Evolutionary conservation across 768 basidiomycete genomes (phyloP), one percentile per base, ranked within the genome.

Genomic region (Scleroderma citrinum): DNA sequence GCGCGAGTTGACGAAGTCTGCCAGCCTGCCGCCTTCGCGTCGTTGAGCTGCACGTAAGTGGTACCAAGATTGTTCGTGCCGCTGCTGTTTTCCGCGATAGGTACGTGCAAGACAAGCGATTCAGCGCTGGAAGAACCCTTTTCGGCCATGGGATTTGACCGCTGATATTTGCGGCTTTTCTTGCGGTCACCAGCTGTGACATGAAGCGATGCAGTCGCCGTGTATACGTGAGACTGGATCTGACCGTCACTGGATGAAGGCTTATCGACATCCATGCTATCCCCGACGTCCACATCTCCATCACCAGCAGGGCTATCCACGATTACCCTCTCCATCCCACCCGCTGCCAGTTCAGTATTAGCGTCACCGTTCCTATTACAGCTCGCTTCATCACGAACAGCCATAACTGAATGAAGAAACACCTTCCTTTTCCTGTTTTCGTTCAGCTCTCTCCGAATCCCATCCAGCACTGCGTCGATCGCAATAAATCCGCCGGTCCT

Each of bases 401-500:
- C 24, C 7, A 29, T 11, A 34, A 48, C 44, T 24, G 10, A 48
- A 51, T 39, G 50, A 44, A 32, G 54, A 44, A 23, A 32, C 36
- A 19, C 49, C 21, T 46, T 46, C 20, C 45, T 58, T 37, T 69
- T 71, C 42, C 59, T 57, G 10, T 59, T 60, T 51, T 63, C 71
- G 21, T 60, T 64, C 59, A 85, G 57, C 66, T 92, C 87, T 44
- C 75, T 64, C 58, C 78, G 70, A 3, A 92, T 69, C 5, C 80
- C 85, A 60, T 91, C 87, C 47, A 94, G 70, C n/a, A 91, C 73
- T 7, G 90, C 84, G 62, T 92, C 90, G 1, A 95, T 80, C 7
- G 89, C 82, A 60, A 97, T 92, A 65, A 91, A 97, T 21, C 87
- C 89, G 19, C 95, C 95, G 0, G 95, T 97, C 36, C 95, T 78